Evolutionary conservation across 75 land plant genomes (phyloP).

Genomic region (Azolla pinnata): DNA sequence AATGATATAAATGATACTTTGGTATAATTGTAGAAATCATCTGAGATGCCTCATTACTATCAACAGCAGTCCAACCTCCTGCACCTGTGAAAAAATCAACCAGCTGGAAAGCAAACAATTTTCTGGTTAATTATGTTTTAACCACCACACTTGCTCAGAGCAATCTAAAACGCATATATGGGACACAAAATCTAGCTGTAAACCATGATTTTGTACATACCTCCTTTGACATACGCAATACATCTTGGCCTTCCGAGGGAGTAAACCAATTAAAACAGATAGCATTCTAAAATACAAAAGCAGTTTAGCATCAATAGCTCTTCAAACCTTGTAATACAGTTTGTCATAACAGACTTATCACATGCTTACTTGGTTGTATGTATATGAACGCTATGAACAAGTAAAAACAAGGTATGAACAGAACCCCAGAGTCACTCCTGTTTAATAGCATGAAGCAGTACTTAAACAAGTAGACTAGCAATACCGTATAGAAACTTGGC

Average conservation of each 20-base stretch:
- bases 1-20: constrained; percentile 17
- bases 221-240: constrained; percentile 4
- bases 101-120: constrained; percentile 7
- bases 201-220: not conserved
- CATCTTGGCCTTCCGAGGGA: not conserved
- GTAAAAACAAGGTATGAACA: no score
- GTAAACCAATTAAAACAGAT: constrained; percentile 6
- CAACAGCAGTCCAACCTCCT: constrained; percentile 7
- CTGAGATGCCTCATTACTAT: constrained; percentile 8
- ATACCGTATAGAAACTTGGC: no score
- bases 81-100: constrained; percentile 22
- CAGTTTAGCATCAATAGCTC: no score
- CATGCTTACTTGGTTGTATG: no score
- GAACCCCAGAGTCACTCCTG: no score
- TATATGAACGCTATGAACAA: no score
- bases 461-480: no score
- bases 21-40: constrained; percentile 25
- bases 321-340: no score
- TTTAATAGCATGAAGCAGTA: no score
- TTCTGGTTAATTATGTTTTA: not conserved
- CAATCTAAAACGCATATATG: not conserved
- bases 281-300: constrained; percentile 7
- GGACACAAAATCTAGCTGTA: no score
- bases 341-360: no score
- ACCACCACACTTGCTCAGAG: not conserved